Evolutionary conservation across 495 filamentous ascomycete genomes (phyloP).

Genomic region (Aspergillus baeticus): DNA sequence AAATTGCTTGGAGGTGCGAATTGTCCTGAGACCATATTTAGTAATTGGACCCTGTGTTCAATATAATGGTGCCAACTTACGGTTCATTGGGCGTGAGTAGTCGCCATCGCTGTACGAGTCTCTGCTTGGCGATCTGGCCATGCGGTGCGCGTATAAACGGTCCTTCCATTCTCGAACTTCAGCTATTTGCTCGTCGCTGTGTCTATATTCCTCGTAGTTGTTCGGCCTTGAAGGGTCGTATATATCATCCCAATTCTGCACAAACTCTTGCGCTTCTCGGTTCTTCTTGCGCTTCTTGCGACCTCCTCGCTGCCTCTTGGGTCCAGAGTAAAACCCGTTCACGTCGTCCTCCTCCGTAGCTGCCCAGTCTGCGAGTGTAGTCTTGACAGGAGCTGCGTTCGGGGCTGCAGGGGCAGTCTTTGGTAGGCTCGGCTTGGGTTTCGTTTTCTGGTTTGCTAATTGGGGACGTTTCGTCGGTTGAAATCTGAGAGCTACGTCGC

Average conservation of each 20-base stretch:
- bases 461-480: constrained; percentile 84
- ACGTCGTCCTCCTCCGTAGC: constrained; percentile 74
- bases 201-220: constrained; percentile 80
- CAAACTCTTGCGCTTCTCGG: constrained; percentile 53
- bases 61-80: constrained; percentile 40
- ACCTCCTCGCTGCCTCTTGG: constrained; percentile 76
- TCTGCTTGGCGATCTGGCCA: constrained; percentile 48
- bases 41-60: background rate
- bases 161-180: constrained; percentile 90
- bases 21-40: constrained; percentile 46
- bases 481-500: constrained; percentile 71
- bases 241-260: constrained; percentile 89
- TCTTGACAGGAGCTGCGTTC: constrained; percentile 48
- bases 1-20: constrained; percentile 74
- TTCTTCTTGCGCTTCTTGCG: constrained; percentile 86
- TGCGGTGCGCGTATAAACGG: constrained; percentile 73
- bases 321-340: constrained; percentile 57
- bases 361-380: constrained; percentile 82
- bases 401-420: constrained; percentile 34
- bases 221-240: constrained; percentile 87
- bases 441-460: constrained; percentile 63
- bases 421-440: constrained; percentile 52
- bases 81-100: constrained; percentile 48
- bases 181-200: constrained; percentile 77
- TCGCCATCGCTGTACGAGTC: constrained; percentile 58